Evolutionary conservation across 352 stramenopile species (phyloP).

Genomic region (Phytopythium boreale): DNA sequence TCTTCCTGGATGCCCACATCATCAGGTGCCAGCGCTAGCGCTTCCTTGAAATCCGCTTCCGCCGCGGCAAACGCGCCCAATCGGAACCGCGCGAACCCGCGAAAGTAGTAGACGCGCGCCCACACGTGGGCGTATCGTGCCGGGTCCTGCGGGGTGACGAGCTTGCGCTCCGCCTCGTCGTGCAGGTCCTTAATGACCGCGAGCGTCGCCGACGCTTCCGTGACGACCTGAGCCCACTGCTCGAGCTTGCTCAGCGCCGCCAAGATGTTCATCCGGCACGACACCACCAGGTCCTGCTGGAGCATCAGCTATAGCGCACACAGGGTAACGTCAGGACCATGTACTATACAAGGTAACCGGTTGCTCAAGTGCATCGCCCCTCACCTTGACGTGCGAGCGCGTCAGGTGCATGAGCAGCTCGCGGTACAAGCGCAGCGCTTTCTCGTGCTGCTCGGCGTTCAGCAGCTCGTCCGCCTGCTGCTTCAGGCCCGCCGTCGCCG

Average conservation of each 20-base stretch:
- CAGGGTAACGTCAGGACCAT: not conserved
- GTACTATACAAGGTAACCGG: not conserved
- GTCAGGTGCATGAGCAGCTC: slow-evolving; percentile 73
- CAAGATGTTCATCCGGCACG: slow-evolving; percentile 69
- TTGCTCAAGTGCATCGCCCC: not conserved
- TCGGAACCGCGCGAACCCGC: slow-evolving; percentile 51
- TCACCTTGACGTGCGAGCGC: slow-evolving; percentile 57
- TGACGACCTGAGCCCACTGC: slow-evolving; percentile 43
- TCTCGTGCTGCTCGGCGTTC: slow-evolving; percentile 38
- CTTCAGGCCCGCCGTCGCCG: slow-evolving; percentile 47
- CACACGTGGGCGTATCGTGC: slow-evolving; percentile 29
- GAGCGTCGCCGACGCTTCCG: slow-evolving; percentile 45
- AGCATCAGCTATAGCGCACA: slow-evolving; percentile 27
- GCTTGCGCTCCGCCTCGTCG: slow-evolving; percentile 21
- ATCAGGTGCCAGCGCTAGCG: slow-evolving; percentile 46
- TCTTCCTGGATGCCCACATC: slow-evolving; percentile 50
- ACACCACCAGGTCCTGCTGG: slow-evolving; percentile 57
- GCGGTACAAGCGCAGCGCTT: slow-evolving; percentile 59
- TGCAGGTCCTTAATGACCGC: slow-evolving; percentile 43
- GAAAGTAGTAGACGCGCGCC: slow-evolving; percentile 56
- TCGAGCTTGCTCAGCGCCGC: slow-evolving; percentile 54
- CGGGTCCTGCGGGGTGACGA: slow-evolving; percentile 15
- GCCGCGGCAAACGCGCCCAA: slow-evolving; percentile 32
- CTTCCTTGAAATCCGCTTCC: slow-evolving; percentile 48
- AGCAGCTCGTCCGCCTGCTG: slow-evolving; percentile 65